Evolutionary conservation across 208 protist species (phyloP).

Genomic region (Acanthamoeba lenticulata): DNA sequence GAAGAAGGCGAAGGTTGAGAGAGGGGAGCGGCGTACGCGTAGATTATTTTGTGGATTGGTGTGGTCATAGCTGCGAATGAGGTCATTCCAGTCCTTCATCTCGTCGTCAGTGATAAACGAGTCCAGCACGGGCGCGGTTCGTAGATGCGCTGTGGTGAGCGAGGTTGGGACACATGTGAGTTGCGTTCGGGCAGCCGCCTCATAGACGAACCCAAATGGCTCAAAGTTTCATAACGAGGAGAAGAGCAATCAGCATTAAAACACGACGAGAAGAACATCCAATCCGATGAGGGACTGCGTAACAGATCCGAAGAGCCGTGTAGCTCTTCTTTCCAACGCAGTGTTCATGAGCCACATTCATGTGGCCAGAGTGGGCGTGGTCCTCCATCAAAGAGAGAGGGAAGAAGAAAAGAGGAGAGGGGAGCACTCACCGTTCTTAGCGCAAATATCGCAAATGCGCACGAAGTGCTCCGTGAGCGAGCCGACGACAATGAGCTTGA

Average conservation of each 20-base stretch:
- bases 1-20: neutral
- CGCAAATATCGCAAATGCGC: slow-evolving; percentile 47
- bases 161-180: neutral
- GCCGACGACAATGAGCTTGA: neutral
- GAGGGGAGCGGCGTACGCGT: neutral
- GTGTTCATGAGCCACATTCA: no score
- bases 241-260: no score
- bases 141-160: neutral
- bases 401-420: neutral
- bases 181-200: no score
- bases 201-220: no score
- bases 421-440: neutral
- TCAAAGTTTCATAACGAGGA: no score
- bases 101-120: slow-evolving; percentile 43
- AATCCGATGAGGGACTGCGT: no score
- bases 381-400: no score
- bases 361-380: no score
- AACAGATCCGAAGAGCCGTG: no score
- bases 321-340: no score
- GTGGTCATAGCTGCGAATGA: slow-evolving; percentile 6
- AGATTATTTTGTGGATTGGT: neutral
- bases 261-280: no score
- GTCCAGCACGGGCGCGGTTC: neutral
- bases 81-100: slow-evolving; percentile 40
- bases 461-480: slow-evolving; percentile 25